These are phyloP conservation scores for Leucocoprinus sp. DNA, from an alignment of 768 basidiomycete genomes.

Conservation along the genomic window DNA sequence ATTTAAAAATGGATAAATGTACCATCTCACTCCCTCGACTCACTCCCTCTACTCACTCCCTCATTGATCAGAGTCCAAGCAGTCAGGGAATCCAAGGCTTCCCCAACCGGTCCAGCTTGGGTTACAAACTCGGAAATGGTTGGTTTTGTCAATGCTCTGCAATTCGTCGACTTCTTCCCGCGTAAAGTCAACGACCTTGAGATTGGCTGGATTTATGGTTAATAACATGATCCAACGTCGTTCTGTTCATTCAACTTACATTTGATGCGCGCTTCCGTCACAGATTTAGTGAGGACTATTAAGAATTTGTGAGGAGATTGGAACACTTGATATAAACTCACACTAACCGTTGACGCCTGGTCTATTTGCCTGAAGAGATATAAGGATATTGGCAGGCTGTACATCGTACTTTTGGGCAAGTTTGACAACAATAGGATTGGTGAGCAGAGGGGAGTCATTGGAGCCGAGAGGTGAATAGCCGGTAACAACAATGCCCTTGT, in stretches of 20 bases:
- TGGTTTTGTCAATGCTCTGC: slow-evolving; percentile 48
- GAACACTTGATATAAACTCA: background rate
- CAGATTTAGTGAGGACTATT: slow-evolving; percentile 67
- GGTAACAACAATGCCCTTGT: slow-evolving; percentile 61
- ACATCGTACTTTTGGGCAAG: slow-evolving; percentile 58
- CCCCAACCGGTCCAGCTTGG: slow-evolving; percentile 62
- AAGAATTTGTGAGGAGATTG: background rate
- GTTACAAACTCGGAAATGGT: slow-evolving; percentile 58
- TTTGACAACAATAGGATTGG: slow-evolving; percentile 48
- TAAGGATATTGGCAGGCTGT: slow-evolving; percentile 54
- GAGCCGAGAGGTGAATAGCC: slow-evolving; percentile 80
- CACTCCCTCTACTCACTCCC: too few species aligned
- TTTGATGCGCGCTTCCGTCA: slow-evolving; percentile 56
- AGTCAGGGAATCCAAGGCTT: slow-evolving; percentile 52
- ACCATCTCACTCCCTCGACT: too few species aligned
- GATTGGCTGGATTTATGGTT: slow-evolving; percentile 35
- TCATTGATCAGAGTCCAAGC: slow-evolving; percentile 20
- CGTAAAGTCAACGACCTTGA: slow-evolving; percentile 51
- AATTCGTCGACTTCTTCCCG: slow-evolving; percentile 54
- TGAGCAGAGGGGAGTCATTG: slow-evolving; percentile 56
- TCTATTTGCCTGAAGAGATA: slow-evolving; percentile 68
- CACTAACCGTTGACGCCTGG: slow-evolving; percentile 42
- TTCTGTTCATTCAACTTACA: background rate
- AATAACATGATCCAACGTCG: background rate
- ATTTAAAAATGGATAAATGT: too few species aligned